Percentiles rank a stretch among this genome's conserved stretches.
Conservation (phyloP, 2,329 filamentous ascomycete species). For the Thielaviopsis populi region DNA sequence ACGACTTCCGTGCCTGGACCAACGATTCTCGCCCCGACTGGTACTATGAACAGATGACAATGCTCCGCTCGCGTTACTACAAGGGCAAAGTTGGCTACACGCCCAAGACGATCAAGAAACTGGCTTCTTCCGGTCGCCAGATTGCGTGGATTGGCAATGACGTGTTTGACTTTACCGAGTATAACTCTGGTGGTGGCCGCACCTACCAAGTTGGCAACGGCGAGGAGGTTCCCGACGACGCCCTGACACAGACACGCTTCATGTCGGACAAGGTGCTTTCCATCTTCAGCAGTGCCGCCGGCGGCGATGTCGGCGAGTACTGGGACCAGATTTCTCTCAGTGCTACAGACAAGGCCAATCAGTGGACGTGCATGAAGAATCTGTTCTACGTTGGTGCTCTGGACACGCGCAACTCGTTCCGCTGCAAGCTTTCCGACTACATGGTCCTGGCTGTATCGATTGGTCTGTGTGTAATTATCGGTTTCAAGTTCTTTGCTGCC, state of each 20-base stretch:
- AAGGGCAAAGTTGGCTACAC: slow-evolving; percentile 83
- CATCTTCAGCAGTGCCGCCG: slow-evolving; percentile 62
- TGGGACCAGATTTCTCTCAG: slow-evolving; percentile 59
- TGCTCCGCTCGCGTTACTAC: slow-evolving; percentile 62
- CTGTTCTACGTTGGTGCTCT: slow-evolving; percentile 87
- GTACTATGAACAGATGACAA: slow-evolving; percentile 79
- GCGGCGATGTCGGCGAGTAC: slow-evolving; percentile 66
- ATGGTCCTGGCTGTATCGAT: slow-evolving; percentile 75
- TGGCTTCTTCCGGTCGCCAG: slow-evolving; percentile 45
- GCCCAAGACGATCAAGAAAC: slow-evolving; percentile 54
- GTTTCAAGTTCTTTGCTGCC: slow-evolving; percentile 93
- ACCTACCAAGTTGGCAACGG: slow-evolving; percentile 43
- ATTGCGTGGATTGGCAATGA: slow-evolving; percentile 66
- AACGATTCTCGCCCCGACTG: slow-evolving; percentile 77
- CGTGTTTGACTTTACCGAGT: slow-evolving; percentile 82
- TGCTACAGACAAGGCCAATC: slow-evolving; percentile 41
- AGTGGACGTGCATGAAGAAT: slow-evolving; percentile 78
- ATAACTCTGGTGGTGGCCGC: slow-evolving; percentile 56
- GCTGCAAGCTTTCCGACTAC: slow-evolving; percentile 79
- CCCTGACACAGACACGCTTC: slow-evolving; percentile 50
- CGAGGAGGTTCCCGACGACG: slow-evolving; percentile 30
- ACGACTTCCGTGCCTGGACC: slow-evolving; percentile 79
- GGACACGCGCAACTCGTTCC: slow-evolving; percentile 74
- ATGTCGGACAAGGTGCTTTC: slow-evolving; percentile 61
- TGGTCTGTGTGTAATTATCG: slow-evolving; percentile 65